phyloP scores from a whole-genome alignment of 352 stramenopile species.

The Phytophthora ramorum region DNA sequence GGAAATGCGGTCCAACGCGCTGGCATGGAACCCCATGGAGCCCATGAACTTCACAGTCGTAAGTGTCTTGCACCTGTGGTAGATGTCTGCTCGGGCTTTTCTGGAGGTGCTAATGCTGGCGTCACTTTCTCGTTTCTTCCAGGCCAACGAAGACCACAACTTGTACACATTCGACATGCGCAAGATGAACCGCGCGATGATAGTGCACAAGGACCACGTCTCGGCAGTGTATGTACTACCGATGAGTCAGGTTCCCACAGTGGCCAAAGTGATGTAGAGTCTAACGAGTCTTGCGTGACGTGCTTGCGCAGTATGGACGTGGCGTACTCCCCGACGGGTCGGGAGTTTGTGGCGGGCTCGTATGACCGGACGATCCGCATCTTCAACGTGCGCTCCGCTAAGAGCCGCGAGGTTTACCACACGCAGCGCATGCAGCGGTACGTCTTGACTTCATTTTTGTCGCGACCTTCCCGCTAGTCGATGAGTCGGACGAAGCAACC shows the following conservation, averaged over 20 bases:
- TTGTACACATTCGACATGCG: conserved; percentile 99
- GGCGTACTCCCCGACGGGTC: conserved; percentile 96
- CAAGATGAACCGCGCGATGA: conserved; percentile 93
- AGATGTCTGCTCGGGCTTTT: conserved; percentile 1
- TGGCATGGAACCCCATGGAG: conserved; percentile 99
- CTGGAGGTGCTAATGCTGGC: conserved; percentile 18
- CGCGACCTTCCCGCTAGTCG: background rate
- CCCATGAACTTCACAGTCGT: conserved; percentile 99
- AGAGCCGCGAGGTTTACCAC: conserved; percentile 96
- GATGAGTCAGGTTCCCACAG: conserved; percentile 13
- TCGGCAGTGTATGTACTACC: conserved; percentile 90
- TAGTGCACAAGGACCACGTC: conserved; percentile 99
- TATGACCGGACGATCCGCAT: conserved; percentile 99
- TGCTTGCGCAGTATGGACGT: conserved; percentile 91
- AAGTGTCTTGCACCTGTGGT: conserved; percentile 31
- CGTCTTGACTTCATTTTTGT: conserved; percentile 17
- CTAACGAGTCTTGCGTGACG: conserved; percentile 37
- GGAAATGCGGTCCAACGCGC: conserved; percentile 96
- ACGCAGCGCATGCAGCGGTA: conserved; percentile 99
- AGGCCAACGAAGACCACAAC: conserved; percentile 99
- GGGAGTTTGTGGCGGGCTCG: conserved; percentile 97
- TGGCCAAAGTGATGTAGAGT: conserved; percentile 8
- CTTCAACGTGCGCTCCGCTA: conserved; percentile 91
- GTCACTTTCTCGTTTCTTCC: conserved; percentile 10
- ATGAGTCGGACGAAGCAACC: conserved; percentile 15